Evolutionary conservation across 257 asterid species (phyloP).

Genomic region (Eucommia ulmoides): DNA sequence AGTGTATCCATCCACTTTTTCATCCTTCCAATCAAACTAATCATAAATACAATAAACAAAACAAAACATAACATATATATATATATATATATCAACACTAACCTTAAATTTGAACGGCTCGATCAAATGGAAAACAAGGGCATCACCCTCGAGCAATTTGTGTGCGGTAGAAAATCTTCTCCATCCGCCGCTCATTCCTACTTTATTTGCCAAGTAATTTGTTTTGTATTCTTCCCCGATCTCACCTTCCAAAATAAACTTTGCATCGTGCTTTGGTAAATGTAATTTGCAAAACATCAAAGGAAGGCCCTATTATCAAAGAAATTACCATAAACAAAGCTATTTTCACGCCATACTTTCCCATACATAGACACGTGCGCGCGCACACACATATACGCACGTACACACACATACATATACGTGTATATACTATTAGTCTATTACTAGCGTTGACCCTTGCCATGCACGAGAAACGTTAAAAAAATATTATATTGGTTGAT

Average conservation of each 20-base stretch:
- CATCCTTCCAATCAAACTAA: too few relatives aligned
- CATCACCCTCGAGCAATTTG: slow-evolving; percentile 55
- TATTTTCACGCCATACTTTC: not conserved
- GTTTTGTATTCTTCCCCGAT: slow-evolving; percentile 24
- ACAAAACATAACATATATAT: too few relatives aligned
- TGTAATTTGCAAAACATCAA: slow-evolving; percentile 29
- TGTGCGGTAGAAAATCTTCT: slow-evolving; percentile 55
- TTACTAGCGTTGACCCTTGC: too few relatives aligned
- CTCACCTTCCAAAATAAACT: slow-evolving; percentile 41
- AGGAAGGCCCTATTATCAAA: slow-evolving; percentile 36
- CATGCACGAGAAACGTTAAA: too few relatives aligned
- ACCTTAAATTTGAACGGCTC: slow-evolving; percentile 53
- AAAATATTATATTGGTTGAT: too few relatives aligned
- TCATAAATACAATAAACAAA: too few relatives aligned
- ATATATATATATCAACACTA: too few relatives aligned
- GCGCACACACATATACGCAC: too few relatives aligned
- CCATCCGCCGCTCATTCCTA: slow-evolving; percentile 63
- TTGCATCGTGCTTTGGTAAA: slow-evolving; percentile 42
- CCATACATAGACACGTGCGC: too few relatives aligned
- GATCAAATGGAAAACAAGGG: slow-evolving; percentile 43
- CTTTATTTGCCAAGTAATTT: slow-evolving; percentile 29
- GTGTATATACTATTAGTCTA: too few relatives aligned
- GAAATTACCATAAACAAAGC: not conserved
- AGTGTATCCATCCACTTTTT: too few relatives aligned
- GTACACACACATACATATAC: too few relatives aligned